phyloP scores from a whole-genome alignment of 2,329 filamentous ascomycete genomes.

The Stenocarpella maydis region DNA sequence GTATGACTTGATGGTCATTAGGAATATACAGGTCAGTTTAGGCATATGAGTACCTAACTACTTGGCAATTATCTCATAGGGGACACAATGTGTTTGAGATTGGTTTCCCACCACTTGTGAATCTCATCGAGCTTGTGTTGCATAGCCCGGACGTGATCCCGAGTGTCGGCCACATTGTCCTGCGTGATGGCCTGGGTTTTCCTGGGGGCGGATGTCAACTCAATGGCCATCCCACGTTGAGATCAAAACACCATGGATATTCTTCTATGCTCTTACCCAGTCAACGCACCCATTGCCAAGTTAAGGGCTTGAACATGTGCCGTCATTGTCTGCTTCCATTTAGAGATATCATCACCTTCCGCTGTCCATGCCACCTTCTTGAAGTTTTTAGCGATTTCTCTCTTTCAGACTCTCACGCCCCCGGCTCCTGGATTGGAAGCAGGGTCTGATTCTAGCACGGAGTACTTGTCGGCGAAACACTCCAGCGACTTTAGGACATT shows the following conservation, averaged over 20 bases:
- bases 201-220: background rate
- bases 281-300: background rate
- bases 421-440: background rate
- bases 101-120: background rate
- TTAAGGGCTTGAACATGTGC: background rate
- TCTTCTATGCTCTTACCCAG: background rate
- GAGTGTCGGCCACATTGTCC: background rate
- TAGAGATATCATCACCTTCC: background rate
- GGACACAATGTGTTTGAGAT: too few species aligned
- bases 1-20: too few species aligned
- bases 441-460: background rate
- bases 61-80: too few species aligned
- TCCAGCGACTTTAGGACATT: background rate
- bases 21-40: too few species aligned
- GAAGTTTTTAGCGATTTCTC: background rate
- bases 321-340: background rate
- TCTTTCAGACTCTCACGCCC: background rate
- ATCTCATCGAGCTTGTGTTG: background rate
- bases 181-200: background rate
- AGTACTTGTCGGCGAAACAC: background rate
- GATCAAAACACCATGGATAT: background rate
- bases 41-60: too few species aligned
- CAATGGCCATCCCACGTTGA: too few species aligned
- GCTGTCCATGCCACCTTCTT: background rate
- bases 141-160: background rate